Evolutionary conservation across 805 yeast genomes (phyloP), one percentile per base, ranked within the genome.

Genomic region (Ogataea thermomethanolica): DNA sequence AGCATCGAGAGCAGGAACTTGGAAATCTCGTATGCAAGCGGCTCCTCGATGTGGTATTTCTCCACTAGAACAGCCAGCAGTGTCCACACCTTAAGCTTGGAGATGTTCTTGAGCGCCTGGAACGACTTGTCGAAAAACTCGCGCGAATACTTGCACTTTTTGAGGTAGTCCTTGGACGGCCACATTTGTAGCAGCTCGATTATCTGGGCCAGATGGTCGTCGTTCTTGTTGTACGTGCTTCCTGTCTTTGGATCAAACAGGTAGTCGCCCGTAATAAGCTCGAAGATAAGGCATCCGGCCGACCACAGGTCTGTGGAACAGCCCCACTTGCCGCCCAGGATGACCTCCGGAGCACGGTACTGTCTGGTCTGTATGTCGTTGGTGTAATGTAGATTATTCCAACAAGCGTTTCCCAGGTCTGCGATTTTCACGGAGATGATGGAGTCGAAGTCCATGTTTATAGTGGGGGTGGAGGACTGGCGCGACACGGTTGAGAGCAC

Each of bases 391-490:
- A 71, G 73, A 50, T 74, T 66, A 21, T 67, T 63, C 78, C 81
- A 79, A 58, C 85, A 79, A 3, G 85, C 83, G 55, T 81, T 81
- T 25, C 87, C 87, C 45, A 81, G 66, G 58, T 81, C 87, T 3
- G 86, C 86, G 28, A 81, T 72, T 49, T 81, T 81, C 26, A 80
- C 76, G 8, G 62, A 59, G 12, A 65, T 64, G 12, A 63, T 43
- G 13, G 61, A 61, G 26, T 57, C 62, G 43, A 62, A 55, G 29
- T 43, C 45, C 15, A 39, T 35, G 8, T 39, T 39, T 21, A 48
- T 35, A 21, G 45, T 47, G 37, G 45, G 43, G 8, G 44, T 38
- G 20, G 48, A 45, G 9, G 48, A 44, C 24, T 44, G 45, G 13
- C 42, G 43, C 20, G 48, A 43, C 13, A 33, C 21, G 17, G 39